phyloP scores from a whole-genome alignment of 768 basidiomycete genomes.

The Pleurotus ostreatus region DNA sequence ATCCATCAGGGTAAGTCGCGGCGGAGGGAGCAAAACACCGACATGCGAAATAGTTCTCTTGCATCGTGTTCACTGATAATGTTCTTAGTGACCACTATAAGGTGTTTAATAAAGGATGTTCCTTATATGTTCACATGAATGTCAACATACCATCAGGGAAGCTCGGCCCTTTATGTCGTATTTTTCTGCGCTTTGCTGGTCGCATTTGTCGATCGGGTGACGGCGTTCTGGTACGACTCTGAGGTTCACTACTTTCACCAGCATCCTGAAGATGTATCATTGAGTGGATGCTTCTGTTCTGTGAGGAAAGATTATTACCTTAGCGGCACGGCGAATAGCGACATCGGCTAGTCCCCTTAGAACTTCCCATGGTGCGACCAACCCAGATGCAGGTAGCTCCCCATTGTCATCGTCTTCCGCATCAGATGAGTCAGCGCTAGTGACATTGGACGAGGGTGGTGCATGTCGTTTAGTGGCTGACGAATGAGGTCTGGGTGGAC shows the following conservation, averaged over 20 bases:
- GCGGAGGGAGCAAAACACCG: constrained; percentile 19
- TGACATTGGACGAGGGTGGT: constrained; percentile 59
- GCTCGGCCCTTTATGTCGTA: constrained; percentile 58
- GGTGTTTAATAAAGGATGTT: constrained; percentile 9
- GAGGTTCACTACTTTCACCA: constrained; percentile 68
- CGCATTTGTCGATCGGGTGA: constrained; percentile 68
- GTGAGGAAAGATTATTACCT: constrained; percentile 39
- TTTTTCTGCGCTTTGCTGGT: constrained; percentile 70
- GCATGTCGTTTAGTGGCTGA: constrained; percentile 57
- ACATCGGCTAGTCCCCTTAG: constrained; percentile 78
- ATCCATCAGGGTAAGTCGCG: constrained; percentile 12
- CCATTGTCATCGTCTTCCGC: constrained; percentile 80
- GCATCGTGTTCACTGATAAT: constrained; percentile 82
- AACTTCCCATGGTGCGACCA: constrained; percentile 87
- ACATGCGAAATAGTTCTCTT: constrained; percentile 84
- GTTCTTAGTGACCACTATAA: constrained; percentile 76
- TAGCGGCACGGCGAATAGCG: constrained; percentile 73
- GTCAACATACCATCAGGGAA: constrained; percentile 69
- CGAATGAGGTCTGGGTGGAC: constrained; percentile 21
- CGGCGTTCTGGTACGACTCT: constrained; percentile 69
- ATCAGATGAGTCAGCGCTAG: constrained; percentile 80
- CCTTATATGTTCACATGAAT: not conserved
- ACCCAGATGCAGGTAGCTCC: constrained; percentile 74
- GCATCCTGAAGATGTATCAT: constrained; percentile 50
- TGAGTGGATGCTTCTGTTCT: constrained; percentile 10